These are phyloP conservation scores for Panaeolus cyanescens DNA, from an alignment of 768 basidiomycete genomes.

Conservation along the genomic window DNA sequence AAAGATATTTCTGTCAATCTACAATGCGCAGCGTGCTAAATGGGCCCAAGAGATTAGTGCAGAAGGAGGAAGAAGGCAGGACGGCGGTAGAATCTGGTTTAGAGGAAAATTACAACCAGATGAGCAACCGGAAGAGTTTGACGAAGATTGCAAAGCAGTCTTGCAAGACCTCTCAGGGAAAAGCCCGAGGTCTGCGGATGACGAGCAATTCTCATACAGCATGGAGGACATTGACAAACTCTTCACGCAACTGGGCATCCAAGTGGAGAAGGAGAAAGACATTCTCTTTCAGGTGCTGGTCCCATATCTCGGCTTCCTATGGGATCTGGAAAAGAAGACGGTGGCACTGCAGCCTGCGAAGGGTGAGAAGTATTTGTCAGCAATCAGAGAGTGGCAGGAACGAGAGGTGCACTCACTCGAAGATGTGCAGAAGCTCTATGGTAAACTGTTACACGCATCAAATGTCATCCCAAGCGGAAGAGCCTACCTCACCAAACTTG, in stretches of 20 bases:
- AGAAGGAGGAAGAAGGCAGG: slow-evolving; percentile 7
- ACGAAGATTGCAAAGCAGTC: slow-evolving; percentile 29
- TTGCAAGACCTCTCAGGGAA: slow-evolving; percentile 14
- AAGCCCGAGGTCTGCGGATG: slow-evolving; percentile 12
- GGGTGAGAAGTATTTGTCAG: slow-evolving; percentile 20
- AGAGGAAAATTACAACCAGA: slow-evolving; percentile 17
- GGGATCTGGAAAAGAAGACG: slow-evolving; percentile 19
- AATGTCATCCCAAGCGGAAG: slow-evolving; percentile 28
- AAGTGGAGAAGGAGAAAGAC: slow-evolving; percentile 25
- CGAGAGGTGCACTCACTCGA: slow-evolving; percentile 25
- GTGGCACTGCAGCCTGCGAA: slow-evolving; percentile 18
- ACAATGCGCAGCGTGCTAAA: slow-evolving; percentile 20
- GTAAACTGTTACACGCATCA: slow-evolving; percentile 38
- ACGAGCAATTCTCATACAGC: slow-evolving; percentile 15
- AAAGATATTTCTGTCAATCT: slow-evolving; percentile 19
- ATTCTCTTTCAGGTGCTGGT: slow-evolving; percentile 12
- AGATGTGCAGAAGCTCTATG: slow-evolving; percentile 37
- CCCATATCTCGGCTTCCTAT: slow-evolving; percentile 25
- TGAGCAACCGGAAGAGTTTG: slow-evolving; percentile 27
- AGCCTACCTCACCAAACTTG: slow-evolving; percentile 40
- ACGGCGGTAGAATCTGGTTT: slow-evolving; percentile 26
- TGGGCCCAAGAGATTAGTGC: slow-evolving; percentile 14
- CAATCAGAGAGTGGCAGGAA: slow-evolving; percentile 27
- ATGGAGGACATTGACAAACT: slow-evolving; percentile 35
- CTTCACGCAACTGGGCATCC: slow-evolving; percentile 27